Conservation (phyloP, 164 flowering plant species). For the Stephania cephalantha region DNA sequence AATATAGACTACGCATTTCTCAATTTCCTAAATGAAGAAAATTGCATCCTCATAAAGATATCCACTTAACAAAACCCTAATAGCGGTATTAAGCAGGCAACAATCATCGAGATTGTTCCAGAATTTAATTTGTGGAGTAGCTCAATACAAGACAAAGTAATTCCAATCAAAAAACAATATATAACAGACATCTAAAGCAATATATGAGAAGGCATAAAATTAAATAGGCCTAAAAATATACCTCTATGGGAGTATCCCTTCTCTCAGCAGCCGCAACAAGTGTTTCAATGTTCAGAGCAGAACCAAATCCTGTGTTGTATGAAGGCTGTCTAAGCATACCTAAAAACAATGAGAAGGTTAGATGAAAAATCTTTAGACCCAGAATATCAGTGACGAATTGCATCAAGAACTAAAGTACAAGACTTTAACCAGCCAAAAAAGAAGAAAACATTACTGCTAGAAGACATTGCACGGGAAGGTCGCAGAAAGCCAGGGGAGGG, state of each 20-base stretch:
- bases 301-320: constrained; percentile 71
- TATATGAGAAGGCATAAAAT: not conserved
- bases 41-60: not conserved
- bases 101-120: not conserved
- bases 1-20: not conserved
- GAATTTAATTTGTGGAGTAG: not conserved
- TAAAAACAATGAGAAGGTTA: constrained; percentile 7
- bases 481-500: constrained; percentile 62
- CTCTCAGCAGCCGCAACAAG: constrained; percentile 95
- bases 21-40: not conserved
- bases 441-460: constrained; percentile 44
- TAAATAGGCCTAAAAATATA: constrained; percentile 18
- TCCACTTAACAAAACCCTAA: not conserved
- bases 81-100: not conserved
- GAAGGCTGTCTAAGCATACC: constrained; percentile 30
- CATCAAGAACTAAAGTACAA: not conserved
- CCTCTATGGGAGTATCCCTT: constrained; percentile 87
- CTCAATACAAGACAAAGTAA: not conserved
- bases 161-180: too few relatives aligned
- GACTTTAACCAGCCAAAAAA: not conserved
- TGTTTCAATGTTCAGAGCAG: constrained; percentile 95
- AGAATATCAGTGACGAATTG: not conserved
- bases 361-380: not conserved
- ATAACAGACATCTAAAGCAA: too few relatives aligned
- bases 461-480: constrained; percentile 51